Conservation (phyloP, 2,329 filamentous ascomycete genomes). For the Calonectria pteridis region DNA sequence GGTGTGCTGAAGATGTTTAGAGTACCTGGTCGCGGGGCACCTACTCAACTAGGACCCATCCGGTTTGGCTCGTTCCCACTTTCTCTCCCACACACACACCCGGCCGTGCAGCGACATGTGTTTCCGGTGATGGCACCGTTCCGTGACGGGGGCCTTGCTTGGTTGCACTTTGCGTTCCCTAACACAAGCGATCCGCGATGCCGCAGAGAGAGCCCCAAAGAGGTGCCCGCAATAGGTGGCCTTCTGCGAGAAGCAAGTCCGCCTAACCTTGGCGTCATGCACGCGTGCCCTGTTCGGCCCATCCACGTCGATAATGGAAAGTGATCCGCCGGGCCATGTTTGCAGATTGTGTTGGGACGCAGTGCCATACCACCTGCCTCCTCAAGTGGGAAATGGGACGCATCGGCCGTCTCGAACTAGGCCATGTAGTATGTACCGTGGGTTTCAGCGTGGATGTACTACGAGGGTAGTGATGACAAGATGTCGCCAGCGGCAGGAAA, state of each 20-base stretch:
- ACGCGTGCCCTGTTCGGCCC: neutral
- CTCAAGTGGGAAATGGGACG: slow-evolving; percentile 5
- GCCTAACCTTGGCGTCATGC: slow-evolving; percentile 8
- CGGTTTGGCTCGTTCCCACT: slow-evolving; percentile 18
- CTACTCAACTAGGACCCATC: slow-evolving; percentile 6
- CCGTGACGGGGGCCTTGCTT: neutral
- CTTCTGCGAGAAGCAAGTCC: neutral
- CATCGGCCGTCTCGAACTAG: neutral
- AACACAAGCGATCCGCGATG: slow-evolving; percentile 4
- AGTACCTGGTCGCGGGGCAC: neutral
- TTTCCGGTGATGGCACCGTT: slow-evolving; percentile 8
- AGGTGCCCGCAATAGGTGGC: neutral
- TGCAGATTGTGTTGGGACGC: slow-evolving; percentile 2
- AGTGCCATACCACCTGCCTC: neutral
- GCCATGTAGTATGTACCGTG: neutral
- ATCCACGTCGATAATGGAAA: slow-evolving; percentile 5
- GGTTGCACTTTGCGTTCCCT: neutral
- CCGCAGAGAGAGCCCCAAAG: neutral
- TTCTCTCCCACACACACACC: neutral
- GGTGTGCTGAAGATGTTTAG: slow-evolving; percentile 16
- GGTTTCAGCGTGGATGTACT: neutral
- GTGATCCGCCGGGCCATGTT: slow-evolving; percentile 7
- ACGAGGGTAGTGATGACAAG: neutral
- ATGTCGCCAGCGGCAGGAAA: neutral
- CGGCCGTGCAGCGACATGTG: neutral